Conservation (phyloP, 108 stramenopile species). For the Skeletonema menzelii region DNA sequence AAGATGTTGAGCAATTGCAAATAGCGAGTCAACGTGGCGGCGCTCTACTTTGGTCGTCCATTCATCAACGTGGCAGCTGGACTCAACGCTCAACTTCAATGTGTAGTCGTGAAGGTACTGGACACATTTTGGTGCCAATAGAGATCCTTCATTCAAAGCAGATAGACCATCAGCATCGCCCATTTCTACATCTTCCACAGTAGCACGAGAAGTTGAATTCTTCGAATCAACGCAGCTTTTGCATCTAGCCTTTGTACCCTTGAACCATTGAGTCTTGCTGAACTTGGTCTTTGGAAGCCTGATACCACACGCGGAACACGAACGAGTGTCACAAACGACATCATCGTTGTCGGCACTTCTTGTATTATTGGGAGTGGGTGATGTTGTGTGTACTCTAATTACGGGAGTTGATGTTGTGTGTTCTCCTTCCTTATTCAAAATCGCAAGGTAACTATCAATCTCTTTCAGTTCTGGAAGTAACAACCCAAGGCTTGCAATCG, state of each 20-base stretch:
- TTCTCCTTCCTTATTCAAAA: neutral
- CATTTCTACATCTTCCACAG: neutral
- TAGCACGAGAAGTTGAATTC: neutral
- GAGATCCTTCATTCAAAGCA: neutral
- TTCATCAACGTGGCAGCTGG: neutral
- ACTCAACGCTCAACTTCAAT: neutral
- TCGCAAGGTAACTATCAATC: conserved; percentile 9
- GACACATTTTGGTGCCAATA: neutral
- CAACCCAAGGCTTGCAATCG: conserved; percentile 5
- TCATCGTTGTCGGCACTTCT: neutral
- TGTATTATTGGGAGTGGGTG: neutral
- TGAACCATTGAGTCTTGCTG: neutral
- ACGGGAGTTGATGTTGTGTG: too few species aligned
- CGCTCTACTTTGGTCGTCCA: neutral
- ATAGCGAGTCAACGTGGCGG: neutral
- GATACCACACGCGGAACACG: neutral
- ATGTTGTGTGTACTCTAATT: too few species aligned
- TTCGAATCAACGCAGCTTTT: neutral
- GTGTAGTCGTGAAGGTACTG: neutral
- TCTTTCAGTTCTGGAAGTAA: conserved; percentile 34
- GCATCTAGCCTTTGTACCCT: neutral
- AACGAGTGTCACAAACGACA: neutral
- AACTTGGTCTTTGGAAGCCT: neutral
- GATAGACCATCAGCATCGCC: neutral
- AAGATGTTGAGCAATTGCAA: neutral